Evolutionary conservation across 2,329 filamentous ascomycete genomes (phyloP), one percentile per base, ranked within the genome.

Genomic region (Thermothelomyces thermophilus): DNA sequence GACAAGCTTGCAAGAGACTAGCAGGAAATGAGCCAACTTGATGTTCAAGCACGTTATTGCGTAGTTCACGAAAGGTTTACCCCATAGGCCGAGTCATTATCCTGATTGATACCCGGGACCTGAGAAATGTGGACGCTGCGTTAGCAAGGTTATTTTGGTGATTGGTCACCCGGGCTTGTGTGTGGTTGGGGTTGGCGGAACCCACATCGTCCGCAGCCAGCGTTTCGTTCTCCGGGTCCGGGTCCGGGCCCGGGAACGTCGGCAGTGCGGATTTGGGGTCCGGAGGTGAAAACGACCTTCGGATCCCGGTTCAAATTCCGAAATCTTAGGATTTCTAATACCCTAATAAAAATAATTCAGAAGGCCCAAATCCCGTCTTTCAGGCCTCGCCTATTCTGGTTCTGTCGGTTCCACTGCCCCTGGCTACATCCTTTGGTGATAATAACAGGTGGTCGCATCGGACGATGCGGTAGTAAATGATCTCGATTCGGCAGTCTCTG

Each of bases 1-100:
- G 52, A 50, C 2, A 39, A 47, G 31, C 51, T 53, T 7, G 43
- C 43, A 2, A 46, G 43, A 10, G 43, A 46, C 42, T 45, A 19
- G 11, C 13, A 14, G 33, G 5, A 5, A 6, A 16, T 35, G 6
- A 35, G 33, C 16, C 33, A n/a, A 16, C 14, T 4, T 26, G 20
- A n/a, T 40, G 16, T 9, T 4, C 14, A 19, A 5, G 5, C 13
- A 19, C 24, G 5, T 30, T 6, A 42, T 2, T 42, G 19, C 8
- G 11, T 34, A 34, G 11, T 6, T 35, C n/a, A n/a, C n/a, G n/a
- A n/a, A n/a, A n/a, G 33, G 16, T 30, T 44, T 36, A 36, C 41
- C 31, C 37, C 36, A 41, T 34, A 35, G 6, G 45, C 16, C 3
- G 42, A 45, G 16, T 43, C 41, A 17, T 9, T 17, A 20, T 45